These are phyloP conservation scores for Barbarea vulgaris DNA, from an alignment of 345 rosid genomes.

Conservation along the genomic window DNA sequence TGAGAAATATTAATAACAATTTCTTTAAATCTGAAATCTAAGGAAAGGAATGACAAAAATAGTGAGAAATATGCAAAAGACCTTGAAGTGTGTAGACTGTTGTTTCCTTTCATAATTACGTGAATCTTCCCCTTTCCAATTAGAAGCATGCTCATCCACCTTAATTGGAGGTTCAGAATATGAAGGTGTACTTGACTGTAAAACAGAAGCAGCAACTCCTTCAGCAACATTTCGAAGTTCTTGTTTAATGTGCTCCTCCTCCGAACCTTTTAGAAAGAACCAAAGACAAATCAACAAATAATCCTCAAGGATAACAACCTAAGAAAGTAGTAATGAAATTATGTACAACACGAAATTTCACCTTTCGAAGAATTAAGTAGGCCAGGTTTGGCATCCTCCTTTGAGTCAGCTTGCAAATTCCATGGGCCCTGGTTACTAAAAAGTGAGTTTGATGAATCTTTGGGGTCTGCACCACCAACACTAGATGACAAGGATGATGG, in stretches of 20 bases:
- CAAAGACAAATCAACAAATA: background rate
- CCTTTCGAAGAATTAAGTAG: background rate
- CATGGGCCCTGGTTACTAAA: conserved; percentile 4
- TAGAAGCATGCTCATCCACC: background rate
- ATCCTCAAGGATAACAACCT: background rate
- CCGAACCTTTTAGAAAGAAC: background rate
- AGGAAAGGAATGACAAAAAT: background rate
- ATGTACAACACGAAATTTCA: background rate
- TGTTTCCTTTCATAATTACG: background rate
- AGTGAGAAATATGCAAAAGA: background rate
- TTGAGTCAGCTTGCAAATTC: conserved; percentile 5
- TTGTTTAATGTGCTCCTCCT: conserved; percentile 2
- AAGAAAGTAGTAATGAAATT: background rate
- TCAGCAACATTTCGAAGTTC: conserved; percentile 1
- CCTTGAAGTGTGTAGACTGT: conserved; percentile 8
- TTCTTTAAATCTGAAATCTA: background rate
- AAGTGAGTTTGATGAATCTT: conserved; percentile 3
- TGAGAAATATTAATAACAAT: background rate
- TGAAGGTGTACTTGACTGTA: conserved; percentile 3
- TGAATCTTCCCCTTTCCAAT: background rate
- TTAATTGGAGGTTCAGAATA: background rate
- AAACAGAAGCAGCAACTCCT: conserved; percentile 6
- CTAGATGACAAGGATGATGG: conserved; percentile 18
- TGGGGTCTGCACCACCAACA: conserved; percentile 1
- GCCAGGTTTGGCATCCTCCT: background rate